Evolutionary conservation across 257 asterid genomes (phyloP).

Genomic region (Henckelia pumila): DNA sequence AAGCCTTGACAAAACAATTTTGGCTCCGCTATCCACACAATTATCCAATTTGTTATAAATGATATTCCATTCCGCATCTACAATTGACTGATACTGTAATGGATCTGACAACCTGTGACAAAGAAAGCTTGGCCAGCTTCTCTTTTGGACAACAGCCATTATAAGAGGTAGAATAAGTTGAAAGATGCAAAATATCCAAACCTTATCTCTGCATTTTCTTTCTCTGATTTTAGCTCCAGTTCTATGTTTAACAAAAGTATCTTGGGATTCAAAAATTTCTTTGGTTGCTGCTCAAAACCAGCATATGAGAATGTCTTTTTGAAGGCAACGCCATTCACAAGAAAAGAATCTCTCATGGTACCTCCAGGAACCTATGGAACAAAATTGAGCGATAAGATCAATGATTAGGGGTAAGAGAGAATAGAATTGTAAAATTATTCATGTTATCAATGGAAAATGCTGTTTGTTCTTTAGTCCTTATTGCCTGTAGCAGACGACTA

Average conservation of each 20-base stretch:
- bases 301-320: conserved; percentile 99
- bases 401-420: not conserved
- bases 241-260: conserved; percentile 87
- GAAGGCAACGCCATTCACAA: conserved; percentile 96
- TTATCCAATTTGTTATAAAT: conserved; percentile 88
- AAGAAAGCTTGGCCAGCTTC: conserved; percentile 15
- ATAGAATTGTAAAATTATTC: too few relatives aligned
- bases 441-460: not conserved
- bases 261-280: conserved; percentile 72
- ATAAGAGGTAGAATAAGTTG: conserved; percentile 10
- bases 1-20: conserved; percentile 81
- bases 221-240: conserved; percentile 94
- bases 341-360: conserved; percentile 95
- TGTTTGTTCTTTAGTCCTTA: not conserved
- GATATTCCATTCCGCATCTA: conserved; percentile 96
- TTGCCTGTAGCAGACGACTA: not conserved
- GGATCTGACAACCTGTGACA: conserved; percentile 78
- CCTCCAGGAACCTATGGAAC: conserved; percentile 94
- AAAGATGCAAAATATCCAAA: conserved; percentile 27
- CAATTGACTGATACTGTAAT: conserved; percentile 86
- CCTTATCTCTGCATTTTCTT: conserved; percentile 99
- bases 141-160: conserved; percentile 11
- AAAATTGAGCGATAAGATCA: conserved; percentile 12
- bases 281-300: conserved; percentile 99
- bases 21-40: conserved; percentile 90